Conservation (phyloP, 139 green algal species). For the Closterium sp. region DNA sequence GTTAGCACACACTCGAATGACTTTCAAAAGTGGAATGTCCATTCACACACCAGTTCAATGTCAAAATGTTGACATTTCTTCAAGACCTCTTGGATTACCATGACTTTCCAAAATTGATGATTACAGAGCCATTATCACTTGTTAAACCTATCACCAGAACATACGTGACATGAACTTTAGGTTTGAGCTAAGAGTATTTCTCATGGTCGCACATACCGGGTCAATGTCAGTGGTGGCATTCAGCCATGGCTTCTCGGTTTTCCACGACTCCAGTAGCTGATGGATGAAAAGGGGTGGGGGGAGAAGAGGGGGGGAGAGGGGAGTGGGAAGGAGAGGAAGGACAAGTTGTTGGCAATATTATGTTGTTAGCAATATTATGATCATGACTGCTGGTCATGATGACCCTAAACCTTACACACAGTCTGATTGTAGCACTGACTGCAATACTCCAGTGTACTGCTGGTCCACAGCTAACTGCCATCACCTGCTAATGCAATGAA, state of each 20-base stretch:
- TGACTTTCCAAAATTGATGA: too few species aligned
- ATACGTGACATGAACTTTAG: too few species aligned
- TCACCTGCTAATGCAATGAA: neutral
- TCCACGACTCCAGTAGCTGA: neutral
- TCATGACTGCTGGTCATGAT: neutral
- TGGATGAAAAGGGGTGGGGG: neutral
- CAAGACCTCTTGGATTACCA: too few species aligned
- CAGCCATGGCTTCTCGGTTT: neutral
- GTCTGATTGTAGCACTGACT: neutral
- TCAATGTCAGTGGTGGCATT: conserved; percentile 1
- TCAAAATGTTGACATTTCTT: too few species aligned
- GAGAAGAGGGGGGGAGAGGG: too few species aligned
- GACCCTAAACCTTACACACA: neutral
- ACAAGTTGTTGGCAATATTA: neutral
- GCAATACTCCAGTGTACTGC: neutral
- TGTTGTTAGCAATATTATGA: neutral
- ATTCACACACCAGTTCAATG: too few species aligned
- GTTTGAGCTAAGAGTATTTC: neutral
- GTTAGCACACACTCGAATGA: too few species aligned
- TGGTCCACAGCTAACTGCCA: neutral
- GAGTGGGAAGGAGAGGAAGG: too few species aligned
- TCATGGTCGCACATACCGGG: conserved; percentile 3
- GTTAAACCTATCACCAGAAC: too few species aligned
- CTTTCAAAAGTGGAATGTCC: too few species aligned
- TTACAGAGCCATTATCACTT: too few species aligned